A percentile compares a stretch with the other conserved stretches of the same genome.
These are phyloP conservation scores for Dipodascus geniculatus DNA, from an alignment of 805 yeast genomes.

Conservation along the genomic window DNA sequence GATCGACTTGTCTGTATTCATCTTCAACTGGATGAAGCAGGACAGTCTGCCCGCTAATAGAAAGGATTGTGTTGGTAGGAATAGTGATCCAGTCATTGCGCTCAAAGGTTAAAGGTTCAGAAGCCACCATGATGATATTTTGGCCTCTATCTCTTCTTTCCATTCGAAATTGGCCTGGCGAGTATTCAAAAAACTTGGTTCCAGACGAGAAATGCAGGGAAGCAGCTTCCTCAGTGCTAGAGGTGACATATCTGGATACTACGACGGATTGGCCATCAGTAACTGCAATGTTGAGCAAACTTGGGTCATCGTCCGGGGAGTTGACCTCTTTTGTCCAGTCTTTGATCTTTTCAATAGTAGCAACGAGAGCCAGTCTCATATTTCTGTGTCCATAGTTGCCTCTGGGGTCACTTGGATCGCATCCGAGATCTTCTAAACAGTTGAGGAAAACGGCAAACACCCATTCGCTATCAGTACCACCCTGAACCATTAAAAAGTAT, in stretches of 20 bases:
- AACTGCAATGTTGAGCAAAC: constrained; percentile 83
- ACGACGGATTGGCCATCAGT: constrained; percentile 86
- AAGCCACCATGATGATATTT: constrained; percentile 91
- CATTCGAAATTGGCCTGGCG: constrained; percentile 88
- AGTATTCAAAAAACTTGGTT: constrained; percentile 76
- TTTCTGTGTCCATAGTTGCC: constrained; percentile 37
- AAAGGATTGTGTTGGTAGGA: constrained; percentile 79
- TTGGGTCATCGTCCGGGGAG: constrained; percentile 46
- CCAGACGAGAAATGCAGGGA: constrained; percentile 92
- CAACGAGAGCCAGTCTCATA: constrained; percentile 55
- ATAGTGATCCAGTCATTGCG: constrained; percentile 96
- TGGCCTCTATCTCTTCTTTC: constrained; percentile 87
- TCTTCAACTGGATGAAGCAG: constrained; percentile 82
- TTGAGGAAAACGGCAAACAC: constrained; percentile 83
- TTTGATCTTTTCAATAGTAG: constrained; percentile 64
- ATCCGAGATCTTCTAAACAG: constrained; percentile 62
- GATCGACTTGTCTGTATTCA: constrained; percentile 72
- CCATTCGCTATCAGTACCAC: constrained; percentile 93
- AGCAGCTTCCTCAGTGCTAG: constrained; percentile 90
- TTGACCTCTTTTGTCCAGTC: constrained; percentile 64
- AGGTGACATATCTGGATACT: constrained; percentile 78
- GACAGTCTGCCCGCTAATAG: constrained; percentile 77
- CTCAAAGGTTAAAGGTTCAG: constrained; percentile 94
- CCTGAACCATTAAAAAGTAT: constrained; percentile 72
- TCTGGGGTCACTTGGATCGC: constrained; percentile 48